Evolutionary conservation across 768 basidiomycete species (phyloP), one percentile per base, ranked within the genome.

Genomic region (Lactifluus subvellereus): DNA sequence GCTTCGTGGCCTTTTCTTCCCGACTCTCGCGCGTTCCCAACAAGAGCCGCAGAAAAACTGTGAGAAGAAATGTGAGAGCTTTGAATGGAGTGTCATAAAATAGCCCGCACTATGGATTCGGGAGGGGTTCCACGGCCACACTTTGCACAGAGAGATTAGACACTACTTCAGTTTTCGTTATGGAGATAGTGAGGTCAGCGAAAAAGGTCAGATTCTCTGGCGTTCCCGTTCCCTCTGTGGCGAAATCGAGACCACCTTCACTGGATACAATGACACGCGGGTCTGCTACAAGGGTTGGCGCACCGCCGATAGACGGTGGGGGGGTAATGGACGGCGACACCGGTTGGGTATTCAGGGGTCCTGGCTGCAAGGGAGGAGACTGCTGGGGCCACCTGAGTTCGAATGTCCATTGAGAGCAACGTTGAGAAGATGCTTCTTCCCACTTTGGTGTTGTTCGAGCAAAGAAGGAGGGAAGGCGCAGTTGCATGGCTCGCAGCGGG

Each of bases 401-500:
- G 27, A 27, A 27, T 27, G 27, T 27, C 27, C 27, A 3, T 27
- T 27, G 27, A 27, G 27, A 27, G 27, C 27, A 27, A 27, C 27
- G 3, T 27, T 27, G 27, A 27, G 27, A 20, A 64, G 58, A 35
- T 64, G 63, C 6, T 20, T 37, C 40, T 13, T 60, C 35, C 58
- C 48, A 9, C 10, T 56, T 11, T 43, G 9, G 37, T 64, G 63
- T 56, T 55, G 54, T 6, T 7, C 18, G 33, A 55, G 13, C 42
- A 51, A 32, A 5, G 35, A 9, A 11, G 48, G 30, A 20, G 63
- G 59, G 37, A 60, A 60, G 3, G 59, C 43, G 18, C 63, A 59
- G 4, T 60, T 27, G 61, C 72, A 73, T 1, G 53, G 40, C 27
- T 67, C 51, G 59, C 72, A 73, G 30, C 71, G 60, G 5, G 48